Evolutionary conservation across 2,329 filamentous ascomycete genomes (phyloP), one percentile per base, ranked within the genome.

Genomic region (Botrytis pseudocinerea): DNA sequence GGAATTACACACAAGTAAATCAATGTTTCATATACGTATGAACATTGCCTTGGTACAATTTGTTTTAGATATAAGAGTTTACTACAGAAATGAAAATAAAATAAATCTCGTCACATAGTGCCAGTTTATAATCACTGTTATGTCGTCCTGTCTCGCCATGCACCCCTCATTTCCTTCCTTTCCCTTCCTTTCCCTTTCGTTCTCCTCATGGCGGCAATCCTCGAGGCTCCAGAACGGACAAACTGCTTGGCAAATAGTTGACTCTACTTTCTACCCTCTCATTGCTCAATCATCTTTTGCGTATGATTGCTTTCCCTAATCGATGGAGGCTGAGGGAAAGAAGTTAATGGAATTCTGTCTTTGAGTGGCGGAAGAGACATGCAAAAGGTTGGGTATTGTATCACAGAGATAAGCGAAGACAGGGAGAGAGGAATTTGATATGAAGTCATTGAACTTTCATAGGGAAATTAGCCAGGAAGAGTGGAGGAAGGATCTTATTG

Each of bases 1-100:
- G 90, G 87, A 74, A 88, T 89, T 42, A n/a, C 48, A 42, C 48
- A 69, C 16, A 69, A 69, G n/a, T 69, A 65, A 16, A 48, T 38
- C n/a, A 57, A 57, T 32, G n/a, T 57, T 16, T 28, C 51, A 57
- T 57, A 28, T 32, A 28, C n/a, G 35, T 60, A 61, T 20, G 35
- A n/a, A 40, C 35, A 61, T 22, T 22, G 3, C n/a, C n/a, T 57
- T 57, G 51, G 51, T 57, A 57, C n/a, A 4, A 57, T 28, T 57
- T 57, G 51, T 57, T 57, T 28, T 28, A 28, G 51, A 57, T 57
- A 57, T 57, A 8, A 57, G 51, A 57, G n/a, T 57, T 57, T 28
- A 28, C 51, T 28, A 28, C n/a, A 57, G 12, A 57, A 57, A 57
- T 57, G 6, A 57, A 57, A 57, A 57, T 7, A 57, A 14, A 57